Base-by-base conservation (phyloP, 1,139 yeast genomes). In the Diutina mesorugosa region DNA sequence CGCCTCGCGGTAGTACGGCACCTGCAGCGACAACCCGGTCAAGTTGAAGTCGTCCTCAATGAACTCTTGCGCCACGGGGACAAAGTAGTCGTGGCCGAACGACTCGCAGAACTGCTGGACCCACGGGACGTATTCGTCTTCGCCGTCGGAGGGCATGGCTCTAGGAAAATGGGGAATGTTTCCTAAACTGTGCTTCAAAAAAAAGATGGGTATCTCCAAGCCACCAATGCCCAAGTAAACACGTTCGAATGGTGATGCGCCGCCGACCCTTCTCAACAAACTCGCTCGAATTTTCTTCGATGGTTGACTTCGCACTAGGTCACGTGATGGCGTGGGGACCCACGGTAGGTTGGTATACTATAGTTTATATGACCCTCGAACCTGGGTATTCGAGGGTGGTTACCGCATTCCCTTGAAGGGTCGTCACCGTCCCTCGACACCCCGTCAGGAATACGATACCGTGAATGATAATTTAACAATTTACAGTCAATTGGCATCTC, bases 21-120 rank as follows among this genome's bases (percentile, higher is more conserved):
- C 97, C 61, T 87, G 83, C 65, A 84, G 81, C 35, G 88, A 80
- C 58, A 93, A 77, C 2, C 98, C 98, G 0, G 98, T 91, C 64
- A 93, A 77, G 67, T 93, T 93, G 76, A 93, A 93, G 65, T 93
- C 98, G 69, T 93, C 99, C 65, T 91, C 97, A 61, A 93, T 90
- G 68, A 90, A 93, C 56, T 90, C 97, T 58, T 89, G 93, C 1
- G 91, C 80, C 21, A 93, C 97, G 60, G 93, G 95, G 47, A 93
- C 96, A 69, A 90, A 90, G 69, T 85, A 91, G 66, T 93, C 97
- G 67, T 90, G 96, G 29, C 96, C 97, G 65, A 87, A 89, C 61
- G 85, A 77, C 53, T 89, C 82, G 67, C 97, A 90, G 70, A 86
- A 91, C 64, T 87, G 89, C 60, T 88, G 82, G 62, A 93, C 87